phyloP scores from a whole-genome alignment of 352 stramenopile genomes.

The Phytopythium aichiense region DNA sequence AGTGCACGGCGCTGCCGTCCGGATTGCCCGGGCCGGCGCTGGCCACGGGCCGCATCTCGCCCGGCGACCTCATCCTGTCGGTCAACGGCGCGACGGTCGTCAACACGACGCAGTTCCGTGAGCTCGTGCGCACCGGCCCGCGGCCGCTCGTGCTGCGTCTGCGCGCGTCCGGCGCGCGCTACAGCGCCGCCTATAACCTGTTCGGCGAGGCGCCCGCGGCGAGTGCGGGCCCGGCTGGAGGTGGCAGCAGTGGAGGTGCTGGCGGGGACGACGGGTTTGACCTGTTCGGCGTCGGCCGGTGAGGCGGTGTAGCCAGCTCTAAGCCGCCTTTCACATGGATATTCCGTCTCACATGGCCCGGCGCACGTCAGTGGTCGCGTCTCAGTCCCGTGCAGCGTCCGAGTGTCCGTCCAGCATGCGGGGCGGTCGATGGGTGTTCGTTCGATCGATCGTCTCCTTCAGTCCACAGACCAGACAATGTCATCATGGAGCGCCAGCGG shows the following conservation, averaged over 20 bases:
- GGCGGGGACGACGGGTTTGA: conserved; percentile 7
- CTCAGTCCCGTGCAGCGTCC: no score
- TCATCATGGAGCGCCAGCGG: no score
- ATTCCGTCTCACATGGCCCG: no score
- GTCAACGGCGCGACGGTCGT: conserved; percentile 63
- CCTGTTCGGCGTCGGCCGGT: conserved; percentile 19
- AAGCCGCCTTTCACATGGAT: no score
- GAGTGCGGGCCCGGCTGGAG: background rate
- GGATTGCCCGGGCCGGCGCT: conserved; percentile 42
- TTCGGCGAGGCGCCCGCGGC: conserved; percentile 51
- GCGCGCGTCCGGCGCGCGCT: conserved; percentile 34
- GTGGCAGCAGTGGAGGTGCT: no score
- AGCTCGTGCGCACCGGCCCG: conserved; percentile 49
- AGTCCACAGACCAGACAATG: no score
- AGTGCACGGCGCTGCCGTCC: conserved; percentile 47
- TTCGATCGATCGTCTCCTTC: no score
- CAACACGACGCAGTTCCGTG: conserved; percentile 71
- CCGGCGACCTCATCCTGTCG: conserved; percentile 65
- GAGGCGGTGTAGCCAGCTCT: no score
- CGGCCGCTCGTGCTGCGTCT: conserved; percentile 75
- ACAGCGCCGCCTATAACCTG: conserved; percentile 49
- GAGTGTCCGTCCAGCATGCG: no score
- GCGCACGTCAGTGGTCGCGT: no score
- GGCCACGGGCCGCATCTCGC: conserved; percentile 42
- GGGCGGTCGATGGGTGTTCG: no score